Evolutionary conservation across 225 moss, liverwort and hornwort genomes (phyloP).

Genomic region (Asterella californica): DNA sequence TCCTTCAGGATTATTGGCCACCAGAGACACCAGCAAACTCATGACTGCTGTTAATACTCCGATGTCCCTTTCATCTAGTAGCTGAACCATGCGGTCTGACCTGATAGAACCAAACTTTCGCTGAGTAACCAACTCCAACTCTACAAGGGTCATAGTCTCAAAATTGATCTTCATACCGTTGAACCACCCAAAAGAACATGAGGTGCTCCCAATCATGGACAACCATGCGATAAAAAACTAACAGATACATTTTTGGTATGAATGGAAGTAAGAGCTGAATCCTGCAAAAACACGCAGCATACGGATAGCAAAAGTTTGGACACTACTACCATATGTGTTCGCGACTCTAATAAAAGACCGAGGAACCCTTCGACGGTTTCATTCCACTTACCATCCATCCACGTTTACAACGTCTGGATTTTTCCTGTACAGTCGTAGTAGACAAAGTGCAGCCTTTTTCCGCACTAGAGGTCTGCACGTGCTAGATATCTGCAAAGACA

Average conservation of each 20-base stretch:
- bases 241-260: too few relatives aligned
- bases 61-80: constrained; percentile 87
- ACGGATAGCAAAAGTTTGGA: too few relatives aligned
- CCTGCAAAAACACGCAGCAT: too few relatives aligned
- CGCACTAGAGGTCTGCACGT: constrained; percentile 94
- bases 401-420: constrained; percentile 94
- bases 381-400: constrained; percentile 77
- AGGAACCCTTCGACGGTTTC: neutral
- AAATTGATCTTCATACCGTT: neutral
- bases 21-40: constrained; percentile 94
- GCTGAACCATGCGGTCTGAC: constrained; percentile 91
- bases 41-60: constrained; percentile 94
- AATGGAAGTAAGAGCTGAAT: too few relatives aligned
- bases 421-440: constrained; percentile 88
- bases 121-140: neutral
- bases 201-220: neutral
- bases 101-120: constrained; percentile 43
- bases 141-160: neutral
- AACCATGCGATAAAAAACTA: neutral
- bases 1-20: constrained; percentile 77
- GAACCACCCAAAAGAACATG: neutral
- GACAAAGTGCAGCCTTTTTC: constrained; percentile 94
- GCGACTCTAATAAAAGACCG: too few relatives aligned
- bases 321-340: too few relatives aligned
- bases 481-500: constrained; percentile 68